phyloP scores from a whole-genome alignment of 176 grass and related monocot genomes.

The Musa beccarii region DNA sequence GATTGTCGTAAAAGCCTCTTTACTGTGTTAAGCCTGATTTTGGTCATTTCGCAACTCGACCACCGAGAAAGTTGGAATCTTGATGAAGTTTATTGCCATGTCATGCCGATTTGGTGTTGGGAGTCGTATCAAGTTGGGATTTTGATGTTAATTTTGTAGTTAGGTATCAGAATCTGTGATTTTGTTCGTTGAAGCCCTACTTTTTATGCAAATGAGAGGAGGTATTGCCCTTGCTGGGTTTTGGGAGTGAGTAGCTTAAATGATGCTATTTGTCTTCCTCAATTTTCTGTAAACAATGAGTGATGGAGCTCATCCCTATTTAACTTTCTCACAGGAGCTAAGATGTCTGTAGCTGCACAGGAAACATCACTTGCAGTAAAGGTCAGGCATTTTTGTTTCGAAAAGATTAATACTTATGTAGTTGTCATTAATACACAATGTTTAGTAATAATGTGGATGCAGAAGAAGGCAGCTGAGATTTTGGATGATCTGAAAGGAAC shows the following conservation, averaged over 20 bases:
- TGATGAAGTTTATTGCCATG: not conserved
- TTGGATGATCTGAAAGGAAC: constrained; percentile 32
- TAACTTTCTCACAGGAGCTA: constrained; percentile 2
- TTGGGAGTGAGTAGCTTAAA: not conserved
- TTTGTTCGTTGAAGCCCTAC: not conserved
- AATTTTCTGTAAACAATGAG: not conserved
- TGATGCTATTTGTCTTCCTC: not conserved
- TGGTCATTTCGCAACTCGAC: not conserved
- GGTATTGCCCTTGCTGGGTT: not conserved
- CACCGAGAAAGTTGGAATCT: not conserved
- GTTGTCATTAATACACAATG: not conserved
- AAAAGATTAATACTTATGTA: not conserved
- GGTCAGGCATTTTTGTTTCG: not conserved
- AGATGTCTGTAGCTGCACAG: constrained; percentile 9
- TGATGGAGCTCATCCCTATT: not conserved
- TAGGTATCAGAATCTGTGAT: not conserved
- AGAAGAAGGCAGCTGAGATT: constrained; percentile 36
- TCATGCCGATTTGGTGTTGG: not conserved
- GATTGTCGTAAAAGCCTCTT: too few relatives aligned
- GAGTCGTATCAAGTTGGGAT: not conserved
- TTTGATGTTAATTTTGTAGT: not conserved
- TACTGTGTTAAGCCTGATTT: too few relatives aligned
- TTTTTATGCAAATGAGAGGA: not conserved
- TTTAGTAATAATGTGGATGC: constrained; percentile 20
- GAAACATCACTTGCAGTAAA: constrained; percentile 7